Base-by-base conservation (phyloP, 129 eudicot species). In the Lactuca sativa region DNA sequence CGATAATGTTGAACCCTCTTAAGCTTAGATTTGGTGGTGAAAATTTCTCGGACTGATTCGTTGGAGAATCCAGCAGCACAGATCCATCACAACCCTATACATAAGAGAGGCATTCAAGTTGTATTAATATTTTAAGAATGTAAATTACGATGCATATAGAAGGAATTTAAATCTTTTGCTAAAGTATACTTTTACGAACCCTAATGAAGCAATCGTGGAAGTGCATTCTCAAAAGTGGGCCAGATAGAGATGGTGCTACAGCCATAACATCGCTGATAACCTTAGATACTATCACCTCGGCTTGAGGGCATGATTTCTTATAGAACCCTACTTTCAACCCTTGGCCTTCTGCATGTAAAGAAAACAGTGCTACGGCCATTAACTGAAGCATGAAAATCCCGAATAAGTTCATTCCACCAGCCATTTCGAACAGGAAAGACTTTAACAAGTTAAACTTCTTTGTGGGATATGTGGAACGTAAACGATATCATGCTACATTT, bases 1-100 rank as follows among this genome's bases (percentile, higher is more conserved):
- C 91, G 0, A 88, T 81, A 15, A 81, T 72, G 56, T 88, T 78
- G 66, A 1, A 85, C 14, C 91, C 91, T 69, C 96, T 78, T 1
- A 88, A 66, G 75, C 74, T 70, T 47, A 74, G 64, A 56, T 88
- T 88, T n/a, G 91, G 89, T 5, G 8, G 2, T 36, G 91, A 61
- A 64, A 70, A 76, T 57, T 85, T 85, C 64, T 88, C 91, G 13
- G 86, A 67, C 67, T 77, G 80, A 3, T 59, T 59, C 0, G 56
- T 84, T 56, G 88, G 71, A 30, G 95, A 77, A 67, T 88, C 77
- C 53, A 88, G 17, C 15, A 88, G 79, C 9, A 88, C 44, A 0
- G 96, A 88, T 3, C 76, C 91, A 25, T 85, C 96, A 67, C 96
- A 88, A 2, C 96, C 96, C 91, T 88, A 52, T 3, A 76, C 10